Base-by-base conservation (phyloP, 805 yeast genomes). In the Metahyphopichia silvanorum region DNA sequence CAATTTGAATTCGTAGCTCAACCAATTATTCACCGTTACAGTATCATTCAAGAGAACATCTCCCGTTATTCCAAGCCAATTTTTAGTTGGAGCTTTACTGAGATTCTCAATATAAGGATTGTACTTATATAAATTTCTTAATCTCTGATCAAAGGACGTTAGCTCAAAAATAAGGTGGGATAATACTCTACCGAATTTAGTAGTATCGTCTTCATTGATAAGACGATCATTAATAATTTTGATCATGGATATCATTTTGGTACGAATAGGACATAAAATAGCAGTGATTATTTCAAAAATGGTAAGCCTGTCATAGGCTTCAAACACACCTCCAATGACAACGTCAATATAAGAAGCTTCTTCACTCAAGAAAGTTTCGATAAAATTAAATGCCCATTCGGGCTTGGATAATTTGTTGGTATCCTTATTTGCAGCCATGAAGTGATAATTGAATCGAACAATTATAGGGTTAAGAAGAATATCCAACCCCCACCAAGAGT, bases 371-470 rank as follows among this genome's bases (percentile, higher is more conserved):
- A 69, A 73, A 10, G 63, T 60, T 37, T 66, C 71, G 5, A 74
- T 49, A 44, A 71, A 82, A 12, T 61, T 55, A 38, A 82, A 67
- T 3, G 79, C 72, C 82, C 86, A 82, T 49, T 83, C 89, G 1
- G 91, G 89, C 46, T 77, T 77, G 36, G 80, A 79, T 16, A 76
- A 47, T 27, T 76, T 70, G 45, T 80, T 81, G 0, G 89, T 82
- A 21, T 79, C 82, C 24, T 55, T 61, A 18, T 68, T 58, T 1
- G 49, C 27, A 4, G 73, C 61, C 30, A 73, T 71, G 47, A 82
- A 83, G 49, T 84, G 86, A 55, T 59, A 83, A 25, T 65, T 57
- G 47, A 84, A 77, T 25, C 84, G 65, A 9, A 65, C 43, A 6
- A 59, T 57, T 18, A 80, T 61, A 1, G 75, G 73, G 16, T 56